A percentile compares a stretch with the other conserved stretches of the same genome.
These are phyloP conservation scores for Pseudopyricularia javanii DNA, from an alignment of 2,329 filamentous ascomycete species.

Conservation along the genomic window DNA sequence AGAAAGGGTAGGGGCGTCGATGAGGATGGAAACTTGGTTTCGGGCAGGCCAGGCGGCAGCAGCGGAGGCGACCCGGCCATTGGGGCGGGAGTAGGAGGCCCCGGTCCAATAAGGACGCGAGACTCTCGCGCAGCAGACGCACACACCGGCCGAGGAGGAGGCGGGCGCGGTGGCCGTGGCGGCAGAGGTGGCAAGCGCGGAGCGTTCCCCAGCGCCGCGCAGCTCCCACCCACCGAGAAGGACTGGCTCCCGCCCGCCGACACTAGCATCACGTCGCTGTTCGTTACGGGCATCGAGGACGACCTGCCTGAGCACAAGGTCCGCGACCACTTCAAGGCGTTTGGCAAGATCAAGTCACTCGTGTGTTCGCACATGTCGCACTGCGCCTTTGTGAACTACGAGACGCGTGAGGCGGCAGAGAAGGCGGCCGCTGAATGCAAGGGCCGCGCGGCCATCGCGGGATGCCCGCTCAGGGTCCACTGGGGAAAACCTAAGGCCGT, in stretches of 20 bases:
- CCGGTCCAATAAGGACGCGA: slow-evolving; percentile 69
- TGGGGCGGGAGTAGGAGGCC: slow-evolving; percentile 47
- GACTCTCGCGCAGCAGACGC: slow-evolving; percentile 42
- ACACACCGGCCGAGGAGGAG: slow-evolving; percentile 20
- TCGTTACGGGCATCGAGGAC: slow-evolving; percentile 91
- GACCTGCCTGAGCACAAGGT: slow-evolving; percentile 88
- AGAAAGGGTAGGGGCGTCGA: slow-evolving; percentile 73
- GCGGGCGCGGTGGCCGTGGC: not conserved
- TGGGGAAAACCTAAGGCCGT: slow-evolving; percentile 91
- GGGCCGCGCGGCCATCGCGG: slow-evolving; percentile 78
- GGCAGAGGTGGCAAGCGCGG: slow-evolving; percentile 29
- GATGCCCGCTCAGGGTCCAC: slow-evolving; percentile 77
- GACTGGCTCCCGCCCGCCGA: slow-evolving; percentile 82
- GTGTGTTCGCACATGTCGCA: slow-evolving; percentile 96
- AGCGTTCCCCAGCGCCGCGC: slow-evolving; percentile 57
- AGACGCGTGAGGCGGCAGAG: slow-evolving; percentile 74
- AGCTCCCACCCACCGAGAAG: slow-evolving; percentile 67
- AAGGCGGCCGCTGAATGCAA: slow-evolving; percentile 73
- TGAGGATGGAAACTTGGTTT: slow-evolving; percentile 31
- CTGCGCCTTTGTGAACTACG: slow-evolving; percentile 93
- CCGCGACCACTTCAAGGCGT: slow-evolving; percentile 77
- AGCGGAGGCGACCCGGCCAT: slow-evolving; percentile 33
- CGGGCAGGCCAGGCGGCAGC: slow-evolving; percentile 14
- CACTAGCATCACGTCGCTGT: slow-evolving; percentile 79
- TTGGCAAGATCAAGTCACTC: slow-evolving; percentile 82